phyloP scores from a whole-genome alignment of 768 basidiomycete genomes.

The Mycena chlorophos region DNA sequence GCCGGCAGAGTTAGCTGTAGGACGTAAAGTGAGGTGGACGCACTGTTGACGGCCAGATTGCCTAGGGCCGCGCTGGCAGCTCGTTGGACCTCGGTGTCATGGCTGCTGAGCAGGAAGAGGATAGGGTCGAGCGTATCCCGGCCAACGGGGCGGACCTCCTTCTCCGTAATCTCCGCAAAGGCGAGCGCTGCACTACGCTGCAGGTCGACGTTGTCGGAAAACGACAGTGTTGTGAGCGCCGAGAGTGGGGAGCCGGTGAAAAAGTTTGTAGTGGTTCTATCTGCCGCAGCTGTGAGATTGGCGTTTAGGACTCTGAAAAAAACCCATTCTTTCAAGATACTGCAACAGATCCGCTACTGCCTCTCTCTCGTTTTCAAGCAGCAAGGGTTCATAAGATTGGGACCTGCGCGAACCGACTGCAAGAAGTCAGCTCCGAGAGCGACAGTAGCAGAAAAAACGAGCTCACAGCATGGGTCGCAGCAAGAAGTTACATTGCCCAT shows the following conservation, averaged over 20 bases:
- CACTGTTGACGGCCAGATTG: constrained; percentile 97
- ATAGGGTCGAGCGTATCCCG: constrained; percentile 98
- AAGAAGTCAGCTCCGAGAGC: constrained; percentile 22
- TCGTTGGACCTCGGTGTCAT: constrained; percentile 98
- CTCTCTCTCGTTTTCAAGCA: constrained; percentile 92
- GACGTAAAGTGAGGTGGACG: constrained; percentile 35
- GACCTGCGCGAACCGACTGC: constrained; percentile 80
- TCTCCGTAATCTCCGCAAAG: constrained; percentile 99
- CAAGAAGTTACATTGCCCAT: constrained; percentile 83
- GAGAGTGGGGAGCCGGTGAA: constrained; percentile 90
- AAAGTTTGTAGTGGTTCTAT: constrained; percentile 98
- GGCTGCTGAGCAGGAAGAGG: constrained; percentile 92
- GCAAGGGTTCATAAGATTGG: constrained; percentile 82
- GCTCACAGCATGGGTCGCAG: constrained; percentile 82
- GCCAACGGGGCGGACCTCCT: constrained; percentile 95
- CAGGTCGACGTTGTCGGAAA: constrained; percentile 98
- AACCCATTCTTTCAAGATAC: constrained; percentile 96
- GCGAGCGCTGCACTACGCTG: constrained; percentile 97
- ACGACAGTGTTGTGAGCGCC: constrained; percentile 94
- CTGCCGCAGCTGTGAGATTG: constrained; percentile 40
- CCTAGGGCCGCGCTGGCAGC: constrained; percentile 97
- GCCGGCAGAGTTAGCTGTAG: constrained; percentile 18
- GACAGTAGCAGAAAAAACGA: constrained; percentile 12
- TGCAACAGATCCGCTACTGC: constrained; percentile 97
- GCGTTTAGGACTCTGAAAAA: constrained; percentile 12